Conservation (phyloP, 352 stramenopile genomes). For the Globisporangium alternatum region DNA sequence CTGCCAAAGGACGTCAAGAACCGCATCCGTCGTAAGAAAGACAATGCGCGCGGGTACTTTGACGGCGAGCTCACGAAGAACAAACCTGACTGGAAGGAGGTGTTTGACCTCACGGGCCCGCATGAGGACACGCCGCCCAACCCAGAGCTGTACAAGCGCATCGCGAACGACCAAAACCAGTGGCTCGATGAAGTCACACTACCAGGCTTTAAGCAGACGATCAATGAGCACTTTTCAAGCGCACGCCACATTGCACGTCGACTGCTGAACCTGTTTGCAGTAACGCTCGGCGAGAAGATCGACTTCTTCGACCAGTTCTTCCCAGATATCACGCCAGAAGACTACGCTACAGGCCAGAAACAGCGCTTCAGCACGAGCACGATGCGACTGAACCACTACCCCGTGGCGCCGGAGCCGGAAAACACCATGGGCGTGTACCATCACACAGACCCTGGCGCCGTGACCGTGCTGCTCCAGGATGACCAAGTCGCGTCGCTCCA, state of each 20-base stretch:
- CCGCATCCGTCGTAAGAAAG: slow-evolving; percentile 55
- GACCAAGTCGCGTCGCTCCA: slow-evolving; percentile 43
- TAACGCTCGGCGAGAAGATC: slow-evolving; percentile 20
- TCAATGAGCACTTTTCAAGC: slow-evolving; percentile 26
- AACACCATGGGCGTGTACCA: slow-evolving; percentile 35
- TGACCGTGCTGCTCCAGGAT: slow-evolving; percentile 51
- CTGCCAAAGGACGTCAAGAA: slow-evolving; percentile 62
- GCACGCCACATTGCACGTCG: slow-evolving; percentile 30
- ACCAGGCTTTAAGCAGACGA: slow-evolving; percentile 46
- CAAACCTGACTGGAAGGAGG: slow-evolving; percentile 91
- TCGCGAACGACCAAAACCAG: slow-evolving; percentile 86
- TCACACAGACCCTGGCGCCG: slow-evolving; percentile 42
- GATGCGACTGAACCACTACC: slow-evolving; percentile 87
- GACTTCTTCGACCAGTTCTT: slow-evolving; percentile 42
- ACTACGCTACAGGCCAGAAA: too few species aligned
- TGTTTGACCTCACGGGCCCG: slow-evolving; percentile 63
- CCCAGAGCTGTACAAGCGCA: slow-evolving; percentile 45
- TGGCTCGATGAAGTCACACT: slow-evolving; percentile 47
- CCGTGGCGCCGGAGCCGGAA: slow-evolving; percentile 28
- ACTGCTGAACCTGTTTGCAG: slow-evolving; percentile 33
- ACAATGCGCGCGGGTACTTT: slow-evolving; percentile 91
- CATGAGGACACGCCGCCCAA: slow-evolving; percentile 42
- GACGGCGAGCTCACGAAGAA: slow-evolving; percentile 95
- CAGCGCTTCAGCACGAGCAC: slow-evolving; percentile 14
- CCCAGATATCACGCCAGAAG: not conserved